Evolutionary conservation across 345 rosid genomes (phyloP).

Genomic region (Clausena lansium): DNA sequence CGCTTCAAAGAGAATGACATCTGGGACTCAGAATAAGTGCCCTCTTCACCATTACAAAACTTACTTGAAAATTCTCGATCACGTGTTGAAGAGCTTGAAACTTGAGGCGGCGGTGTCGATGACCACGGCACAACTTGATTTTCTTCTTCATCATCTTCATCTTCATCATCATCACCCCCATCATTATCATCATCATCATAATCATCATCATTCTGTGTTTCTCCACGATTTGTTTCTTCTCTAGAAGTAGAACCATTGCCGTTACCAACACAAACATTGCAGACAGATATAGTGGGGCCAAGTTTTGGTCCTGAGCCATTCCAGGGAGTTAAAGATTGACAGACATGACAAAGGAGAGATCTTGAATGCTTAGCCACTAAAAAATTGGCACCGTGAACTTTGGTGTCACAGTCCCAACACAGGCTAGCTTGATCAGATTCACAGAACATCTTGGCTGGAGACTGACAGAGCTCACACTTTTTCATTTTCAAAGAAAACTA

Average conservation of each 20-base stretch:
- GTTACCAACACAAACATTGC: conserved; percentile 29
- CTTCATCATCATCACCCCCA: neutral
- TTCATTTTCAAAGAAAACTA: conserved; percentile 19
- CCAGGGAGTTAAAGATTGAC: conserved; percentile 53
- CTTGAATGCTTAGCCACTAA: conserved; percentile 55
- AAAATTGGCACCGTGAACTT: conserved; percentile 60
- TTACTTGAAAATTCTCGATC: conserved; percentile 21
- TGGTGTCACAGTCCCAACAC: conserved; percentile 59
- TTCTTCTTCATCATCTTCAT: conserved; percentile 33
- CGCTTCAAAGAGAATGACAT: conserved; percentile 9
- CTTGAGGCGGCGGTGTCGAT: conserved; percentile 16
- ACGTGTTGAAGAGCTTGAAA: conserved; percentile 28
- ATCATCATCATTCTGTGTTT: conserved; percentile 5
- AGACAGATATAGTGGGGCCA: conserved; percentile 38
- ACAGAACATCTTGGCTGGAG: conserved; percentile 43
- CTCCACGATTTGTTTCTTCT: conserved; percentile 1
- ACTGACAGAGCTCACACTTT: conserved; percentile 56
- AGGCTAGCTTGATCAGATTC: conserved; percentile 55
- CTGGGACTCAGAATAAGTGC: conserved; percentile 8
- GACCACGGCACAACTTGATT: conserved; percentile 53
- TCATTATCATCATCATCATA: conserved; percentile 10
- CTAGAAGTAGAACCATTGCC: neutral
- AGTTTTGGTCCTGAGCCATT: conserved; percentile 44
- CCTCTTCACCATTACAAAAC: conserved; percentile 9
- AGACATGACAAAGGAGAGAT: conserved; percentile 46